Evolutionary conservation across 1,284 basidiomycete species (phyloP).

Genomic region (Salmacisia buchloeana): DNA sequence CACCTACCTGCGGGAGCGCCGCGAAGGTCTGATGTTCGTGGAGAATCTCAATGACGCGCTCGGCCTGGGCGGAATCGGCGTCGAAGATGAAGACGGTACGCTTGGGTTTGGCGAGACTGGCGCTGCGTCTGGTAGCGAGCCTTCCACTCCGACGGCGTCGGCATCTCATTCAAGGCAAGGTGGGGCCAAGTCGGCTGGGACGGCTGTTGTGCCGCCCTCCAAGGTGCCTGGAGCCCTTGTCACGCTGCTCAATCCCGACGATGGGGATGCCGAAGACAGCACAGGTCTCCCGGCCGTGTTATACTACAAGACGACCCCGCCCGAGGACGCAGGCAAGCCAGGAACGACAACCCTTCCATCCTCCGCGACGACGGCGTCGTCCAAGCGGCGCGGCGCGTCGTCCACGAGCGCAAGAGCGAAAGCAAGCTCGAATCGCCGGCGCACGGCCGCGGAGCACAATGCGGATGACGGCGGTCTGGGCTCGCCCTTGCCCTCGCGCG

Average conservation of each 20-base stretch:
- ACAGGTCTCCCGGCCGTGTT: background rate
- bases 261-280: background rate
- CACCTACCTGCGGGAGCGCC: constrained; percentile 72
- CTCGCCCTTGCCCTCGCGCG: too few species aligned
- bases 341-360: background rate
- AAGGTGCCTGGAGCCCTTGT: background rate
- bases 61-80: constrained; percentile 14
- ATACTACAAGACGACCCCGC: background rate
- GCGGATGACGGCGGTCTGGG: too few species aligned
- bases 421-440: too few species aligned
- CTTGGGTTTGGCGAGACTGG: constrained; percentile 4
- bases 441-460: too few species aligned
- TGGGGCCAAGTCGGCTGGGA: background rate
- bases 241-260: background rate
- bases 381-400: background rate
- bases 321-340: background rate
- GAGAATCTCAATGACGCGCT: constrained; percentile 89
- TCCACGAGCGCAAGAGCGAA: background rate
- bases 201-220: background rate
- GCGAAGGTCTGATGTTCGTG: constrained; percentile 81
- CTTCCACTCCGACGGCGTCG: background rate
- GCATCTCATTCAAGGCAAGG: background rate
- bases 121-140: background rate
- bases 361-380: background rate
- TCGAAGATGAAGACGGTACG: constrained; percentile 55